Evolutionary conservation across 2,329 filamentous ascomycete species (phyloP), one percentile per base, ranked within the genome.

Genomic region (Fusarium sp.): DNA sequence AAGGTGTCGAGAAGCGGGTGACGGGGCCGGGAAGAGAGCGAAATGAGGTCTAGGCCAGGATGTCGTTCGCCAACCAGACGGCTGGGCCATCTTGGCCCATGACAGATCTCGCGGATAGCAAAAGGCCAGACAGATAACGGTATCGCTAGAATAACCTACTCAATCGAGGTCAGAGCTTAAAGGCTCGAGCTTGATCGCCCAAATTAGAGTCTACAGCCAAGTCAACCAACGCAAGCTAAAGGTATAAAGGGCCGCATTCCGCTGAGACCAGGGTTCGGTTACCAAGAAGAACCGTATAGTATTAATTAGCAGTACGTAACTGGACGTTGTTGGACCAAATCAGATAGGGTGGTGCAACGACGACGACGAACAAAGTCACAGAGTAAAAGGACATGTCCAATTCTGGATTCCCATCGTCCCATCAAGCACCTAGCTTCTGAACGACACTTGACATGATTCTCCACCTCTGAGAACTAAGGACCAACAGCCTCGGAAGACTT

Each of bases 1-100:
- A 72, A 74, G 65, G 73, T 72, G 69, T 75, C 69, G 71, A 73
- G 71, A 60, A 74, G 73, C 72, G 73, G 73, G 68, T 72, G 68
- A 75, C 61, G 73, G 73, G 71, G 73, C 71, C 73, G 73, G 66
- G 59, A 72, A 59, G 67, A 73, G 72, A 75, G 66, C 73, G 73
- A 75, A 75, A 75, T 75, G 73, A 75, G 68, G 66, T 62, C 53
- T 66, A 60, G 72, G 61, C 69, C 55, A 73, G 67, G 73, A 65
- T 72, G 58, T 48, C 53, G 69, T 68, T 75, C 66, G 66, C 72
- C 70, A 75, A 75, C 73, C 73, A 70, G 46, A 67, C 67, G 66
- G 68, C 72, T 63, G 73, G 73, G 73, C 73, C 68, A 72, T 72
- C 61, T 72, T 65, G 43, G 60, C 51, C 63, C 71, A 75, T 63